Base-by-base conservation (phyloP, 2,329 filamentous ascomycete genomes). In the Pezicula radicicola region DNA sequence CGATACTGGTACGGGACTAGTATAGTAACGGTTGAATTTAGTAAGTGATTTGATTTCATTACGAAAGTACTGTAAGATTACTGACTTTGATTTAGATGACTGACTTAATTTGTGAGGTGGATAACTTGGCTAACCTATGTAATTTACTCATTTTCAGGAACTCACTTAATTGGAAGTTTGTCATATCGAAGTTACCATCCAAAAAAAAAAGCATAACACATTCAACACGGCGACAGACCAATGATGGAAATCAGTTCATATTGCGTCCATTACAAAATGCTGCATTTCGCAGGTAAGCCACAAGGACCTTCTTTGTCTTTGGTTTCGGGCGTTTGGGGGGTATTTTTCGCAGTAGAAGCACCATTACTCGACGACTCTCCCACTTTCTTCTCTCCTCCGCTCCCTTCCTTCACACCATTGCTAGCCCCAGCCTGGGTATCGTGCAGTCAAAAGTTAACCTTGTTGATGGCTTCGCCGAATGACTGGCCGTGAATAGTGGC, bases 401-500 rank as follows among this genome's bases (percentile, higher is more conserved):
- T 28, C 10, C n/a, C 19, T 45, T 45, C 21, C 42, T n/a, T 16
- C 27, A 6, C 54, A 21, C 33, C 50, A 36, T 54, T 51, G 7
- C 53, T 54, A 18, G 48, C 58, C 47, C 57, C 61, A 44, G 76
- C 87, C 88, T 89, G 62, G 54, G 77, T 72, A 55, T 75, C 86
- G 87, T 89, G 80, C 75, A 93, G 87, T 95, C 88, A 96, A 64
- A 82, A 79, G 71, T 75, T 79, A 61, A 82, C 78, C 81, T 91
- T 93, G 67, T 81, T 72, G 50, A 96, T 81, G 54, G 81, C 76
- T 71, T 88, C 74, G 74, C 89, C 96, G 77, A 97, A 99, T 50
- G 75, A 68, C 79, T 91, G 85, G 72, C 94, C 94, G 77, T 99
- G 94, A 62, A 81, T 80, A 56, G 77, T 80, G 54, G 94, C 94